Evolutionary conservation across 2,329 filamentous ascomycete species (phyloP).

Genomic region (Verruconis gallopava): DNA sequence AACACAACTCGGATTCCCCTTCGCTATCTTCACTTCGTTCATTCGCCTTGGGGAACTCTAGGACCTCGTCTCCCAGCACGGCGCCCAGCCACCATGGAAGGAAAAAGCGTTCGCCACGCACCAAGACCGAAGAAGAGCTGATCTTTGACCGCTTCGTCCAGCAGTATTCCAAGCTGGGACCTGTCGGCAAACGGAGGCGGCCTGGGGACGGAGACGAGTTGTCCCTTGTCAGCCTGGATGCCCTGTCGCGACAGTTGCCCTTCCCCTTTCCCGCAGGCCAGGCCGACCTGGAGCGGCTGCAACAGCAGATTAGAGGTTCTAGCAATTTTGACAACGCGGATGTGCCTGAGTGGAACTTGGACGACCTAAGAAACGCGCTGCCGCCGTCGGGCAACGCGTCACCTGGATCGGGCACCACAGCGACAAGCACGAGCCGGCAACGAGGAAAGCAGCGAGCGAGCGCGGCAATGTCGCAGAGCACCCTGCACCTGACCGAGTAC

Average conservation of each 20-base stretch:
- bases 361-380: conserved; percentile 2
- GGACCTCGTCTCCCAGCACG: not conserved
- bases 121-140: conserved; percentile 6
- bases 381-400: not conserved
- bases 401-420: not conserved
- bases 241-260: not conserved
- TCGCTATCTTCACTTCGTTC: not conserved
- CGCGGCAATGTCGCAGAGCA: not conserved
- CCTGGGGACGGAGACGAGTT: not conserved
- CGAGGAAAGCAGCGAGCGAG: not conserved
- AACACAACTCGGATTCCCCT: not conserved
- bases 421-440: not conserved
- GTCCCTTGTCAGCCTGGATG: not conserved
- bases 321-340: not conserved
- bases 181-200: conserved; percentile 5
- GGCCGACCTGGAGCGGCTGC: not conserved
- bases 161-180: not conserved
- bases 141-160: conserved; percentile 5
- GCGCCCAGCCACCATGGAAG: not conserved
- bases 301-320: not conserved
- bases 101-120: not conserved
- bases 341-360: conserved; percentile 2
- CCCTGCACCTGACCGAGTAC: not conserved
- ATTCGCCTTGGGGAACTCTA: not conserved
- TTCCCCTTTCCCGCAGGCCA: not conserved